Evolutionary conservation across 495 filamentous ascomycete species (phyloP).

Genomic region (Hypoxylon lienhwacheense): DNA sequence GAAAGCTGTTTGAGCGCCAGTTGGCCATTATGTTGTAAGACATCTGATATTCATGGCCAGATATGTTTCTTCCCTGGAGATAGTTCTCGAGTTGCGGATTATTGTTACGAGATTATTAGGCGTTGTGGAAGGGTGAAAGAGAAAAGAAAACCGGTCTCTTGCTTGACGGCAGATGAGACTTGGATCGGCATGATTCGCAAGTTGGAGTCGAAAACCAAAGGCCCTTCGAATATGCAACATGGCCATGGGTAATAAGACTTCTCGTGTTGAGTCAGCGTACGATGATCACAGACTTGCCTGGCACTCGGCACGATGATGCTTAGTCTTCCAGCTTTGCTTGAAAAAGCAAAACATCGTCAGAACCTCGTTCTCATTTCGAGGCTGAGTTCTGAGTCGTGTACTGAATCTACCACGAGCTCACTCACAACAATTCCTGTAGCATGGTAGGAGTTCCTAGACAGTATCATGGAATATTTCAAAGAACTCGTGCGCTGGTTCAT

Average conservation of each 20-base stretch:
- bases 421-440: conserved; percentile 1
- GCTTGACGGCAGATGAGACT: neutral
- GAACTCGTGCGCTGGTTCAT: conserved; percentile 9
- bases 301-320: conserved; percentile 2
- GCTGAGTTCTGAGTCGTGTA: conserved; percentile 13
- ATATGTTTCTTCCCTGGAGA: conserved; percentile 2
- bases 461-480: conserved; percentile 8
- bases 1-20: conserved; percentile 10
- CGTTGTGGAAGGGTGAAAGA: neutral
- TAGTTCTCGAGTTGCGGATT: conserved; percentile 2
- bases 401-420: conserved; percentile 14
- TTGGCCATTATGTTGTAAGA: conserved; percentile 6
- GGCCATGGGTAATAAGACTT: conserved; percentile 9
- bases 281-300: conserved; percentile 15
- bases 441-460: conserved; percentile 8
- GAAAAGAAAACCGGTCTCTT: conserved; percentile 8
- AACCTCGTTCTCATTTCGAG: conserved; percentile 27
- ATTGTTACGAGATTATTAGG: conserved; percentile 18
- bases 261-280: conserved; percentile 20
- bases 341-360: conserved; percentile 23
- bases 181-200: conserved; percentile 13
- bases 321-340: conserved; percentile 15
- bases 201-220: conserved; percentile 8
- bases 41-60: conserved; percentile 2
- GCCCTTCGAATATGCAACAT: neutral